These are phyloP conservation scores for Neurospora intermedia DNA, from an alignment of 495 filamentous ascomycete species.

Conservation along the genomic window DNA sequence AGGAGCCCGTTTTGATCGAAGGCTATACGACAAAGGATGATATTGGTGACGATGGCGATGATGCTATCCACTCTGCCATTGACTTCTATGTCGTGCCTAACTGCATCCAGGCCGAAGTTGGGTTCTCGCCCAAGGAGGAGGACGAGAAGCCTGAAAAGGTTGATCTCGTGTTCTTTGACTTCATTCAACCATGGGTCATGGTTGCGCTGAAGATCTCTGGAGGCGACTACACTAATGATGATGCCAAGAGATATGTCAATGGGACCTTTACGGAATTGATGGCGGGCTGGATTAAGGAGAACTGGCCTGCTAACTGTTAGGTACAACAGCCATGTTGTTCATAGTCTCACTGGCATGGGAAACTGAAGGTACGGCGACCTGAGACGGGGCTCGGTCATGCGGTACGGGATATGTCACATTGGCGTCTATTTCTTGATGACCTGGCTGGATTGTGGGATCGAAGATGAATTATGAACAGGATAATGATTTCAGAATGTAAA, in stretches of 20 bases:
- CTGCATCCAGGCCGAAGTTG: conserved; percentile 58
- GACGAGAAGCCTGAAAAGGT: conserved; percentile 52
- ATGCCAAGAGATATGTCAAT: conserved; percentile 56
- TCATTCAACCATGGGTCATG: conserved; percentile 70
- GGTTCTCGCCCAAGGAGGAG: conserved; percentile 34
- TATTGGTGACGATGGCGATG: conserved; percentile 76
- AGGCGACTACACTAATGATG: conserved; percentile 43
- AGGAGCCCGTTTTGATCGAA: conserved; percentile 41
- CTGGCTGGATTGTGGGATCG: neutral
- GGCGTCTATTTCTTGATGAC: neutral
- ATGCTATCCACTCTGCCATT: conserved; percentile 70
- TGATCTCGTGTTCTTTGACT: conserved; percentile 85
- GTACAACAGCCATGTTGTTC: neutral
- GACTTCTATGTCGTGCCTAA: conserved; percentile 71
- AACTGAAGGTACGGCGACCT: neutral
- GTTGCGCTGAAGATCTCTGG: conserved; percentile 60
- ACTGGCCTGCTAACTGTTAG: conserved; percentile 55
- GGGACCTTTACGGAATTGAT: conserved; percentile 67
- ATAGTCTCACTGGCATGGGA: neutral
- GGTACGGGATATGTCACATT: neutral
- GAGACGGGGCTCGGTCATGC: neutral
- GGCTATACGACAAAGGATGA: conserved; percentile 91
- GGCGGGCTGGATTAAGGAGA: conserved; percentile 61
- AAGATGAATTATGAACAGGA: neutral
- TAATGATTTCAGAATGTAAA: neutral